Evolutionary conservation across 2,329 filamentous ascomycete species (phyloP).

Genomic region (Verticillium isaacii): DNA sequence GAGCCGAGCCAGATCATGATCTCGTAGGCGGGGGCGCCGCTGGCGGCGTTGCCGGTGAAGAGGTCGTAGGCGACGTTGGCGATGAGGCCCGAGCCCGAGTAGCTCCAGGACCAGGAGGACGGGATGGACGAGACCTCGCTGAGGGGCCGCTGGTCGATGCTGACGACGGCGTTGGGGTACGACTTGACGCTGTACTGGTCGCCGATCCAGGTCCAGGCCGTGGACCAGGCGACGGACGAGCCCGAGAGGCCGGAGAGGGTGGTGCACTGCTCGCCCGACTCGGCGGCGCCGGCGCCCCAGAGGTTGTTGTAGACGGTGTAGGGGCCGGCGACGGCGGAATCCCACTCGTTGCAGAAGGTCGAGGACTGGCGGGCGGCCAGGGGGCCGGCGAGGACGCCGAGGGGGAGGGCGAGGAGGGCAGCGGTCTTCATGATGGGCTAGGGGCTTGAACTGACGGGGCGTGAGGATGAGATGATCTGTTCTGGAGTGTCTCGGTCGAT

Average conservation of each 20-base stretch:
- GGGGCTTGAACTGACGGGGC: background rate
- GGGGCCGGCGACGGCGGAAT: slow-evolving; percentile 18
- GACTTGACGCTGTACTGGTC: slow-evolving; percentile 33
- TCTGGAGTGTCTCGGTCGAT: background rate
- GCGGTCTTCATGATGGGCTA: background rate
- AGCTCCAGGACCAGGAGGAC: slow-evolving; percentile 27
- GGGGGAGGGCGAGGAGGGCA: background rate
- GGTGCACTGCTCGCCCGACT: slow-evolving; percentile 33
- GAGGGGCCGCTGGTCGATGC: slow-evolving; percentile 21
- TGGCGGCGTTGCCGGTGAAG: slow-evolving; percentile 46
- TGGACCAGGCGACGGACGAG: slow-evolving; percentile 31
- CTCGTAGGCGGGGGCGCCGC: slow-evolving; percentile 46
- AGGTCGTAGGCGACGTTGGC: slow-evolving; percentile 58
- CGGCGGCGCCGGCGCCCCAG: slow-evolving; percentile 28
- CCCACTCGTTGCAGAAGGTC: slow-evolving; percentile 27
- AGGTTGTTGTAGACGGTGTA: slow-evolving; percentile 36
- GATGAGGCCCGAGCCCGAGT: slow-evolving; percentile 29
- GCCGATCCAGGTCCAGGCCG: slow-evolving; percentile 34
- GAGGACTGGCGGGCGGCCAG: slow-evolving; percentile 11
- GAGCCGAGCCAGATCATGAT: slow-evolving; percentile 62
- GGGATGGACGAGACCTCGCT: slow-evolving; percentile 26
- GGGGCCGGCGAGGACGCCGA: background rate
- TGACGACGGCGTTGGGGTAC: slow-evolving; percentile 31
- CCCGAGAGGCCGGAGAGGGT: slow-evolving; percentile 27
- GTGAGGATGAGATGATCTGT: background rate